Conservation (phyloP, 371 early-diverging fungal species). For the Thermomucor indicae-seudaticae region DNA sequence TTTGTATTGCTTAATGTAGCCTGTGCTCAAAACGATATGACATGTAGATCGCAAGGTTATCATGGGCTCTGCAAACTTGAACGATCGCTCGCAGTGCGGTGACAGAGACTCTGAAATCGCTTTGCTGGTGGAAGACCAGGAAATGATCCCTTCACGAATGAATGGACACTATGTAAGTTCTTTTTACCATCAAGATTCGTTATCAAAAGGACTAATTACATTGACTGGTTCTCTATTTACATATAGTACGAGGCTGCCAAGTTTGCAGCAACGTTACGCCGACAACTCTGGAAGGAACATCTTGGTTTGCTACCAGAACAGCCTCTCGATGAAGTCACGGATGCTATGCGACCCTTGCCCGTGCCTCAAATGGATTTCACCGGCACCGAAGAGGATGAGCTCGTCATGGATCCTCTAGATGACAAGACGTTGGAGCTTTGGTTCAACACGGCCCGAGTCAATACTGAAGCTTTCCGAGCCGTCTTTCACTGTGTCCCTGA, state of each 20-base stretch:
- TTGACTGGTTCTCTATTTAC: background rate
- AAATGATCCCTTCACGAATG: slow-evolving; percentile 68
- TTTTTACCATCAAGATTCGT: background rate
- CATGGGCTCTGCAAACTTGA: slow-evolving; percentile 90
- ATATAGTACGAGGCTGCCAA: slow-evolving; percentile 51
- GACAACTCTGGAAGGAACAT: slow-evolving; percentile 82
- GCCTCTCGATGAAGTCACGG: slow-evolving; percentile 34
- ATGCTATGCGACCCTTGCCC: slow-evolving; percentile 49
- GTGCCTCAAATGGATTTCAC: slow-evolving; percentile 32
- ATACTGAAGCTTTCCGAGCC: slow-evolving; percentile 61
- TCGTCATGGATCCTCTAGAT: slow-evolving; percentile 60
- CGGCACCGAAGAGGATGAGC: slow-evolving; percentile 29
- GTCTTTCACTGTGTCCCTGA: slow-evolving; percentile 79
- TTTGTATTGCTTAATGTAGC: background rate
- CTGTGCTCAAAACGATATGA: background rate
- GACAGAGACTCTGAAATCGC: slow-evolving; percentile 91
- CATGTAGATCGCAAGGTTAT: slow-evolving; percentile 64
- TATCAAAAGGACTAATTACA: background rate
- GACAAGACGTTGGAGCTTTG: slow-evolving; percentile 50
- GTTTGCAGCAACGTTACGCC: slow-evolving; percentile 73
- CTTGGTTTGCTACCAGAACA: slow-evolving; percentile 63
- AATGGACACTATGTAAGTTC: slow-evolving; percentile 58
- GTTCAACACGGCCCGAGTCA: slow-evolving; percentile 51
- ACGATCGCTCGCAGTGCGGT: slow-evolving; percentile 88
- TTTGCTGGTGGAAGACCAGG: slow-evolving; percentile 72